These are phyloP conservation scores for Pseudevernia furfuracea DNA, from an alignment of 495 filamentous ascomycete genomes.

Conservation along the genomic window DNA sequence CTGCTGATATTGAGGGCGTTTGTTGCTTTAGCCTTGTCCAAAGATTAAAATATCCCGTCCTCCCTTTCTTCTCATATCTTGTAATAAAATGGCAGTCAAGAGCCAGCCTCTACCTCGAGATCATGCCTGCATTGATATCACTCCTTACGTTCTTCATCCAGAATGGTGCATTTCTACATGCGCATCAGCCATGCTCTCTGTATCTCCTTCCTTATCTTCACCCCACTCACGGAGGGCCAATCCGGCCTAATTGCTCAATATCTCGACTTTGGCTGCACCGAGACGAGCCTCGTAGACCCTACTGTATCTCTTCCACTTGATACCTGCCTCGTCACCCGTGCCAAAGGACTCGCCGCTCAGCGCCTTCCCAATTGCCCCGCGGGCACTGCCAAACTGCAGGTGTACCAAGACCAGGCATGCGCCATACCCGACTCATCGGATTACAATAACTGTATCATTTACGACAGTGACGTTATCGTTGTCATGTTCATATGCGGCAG, in stretches of 20 bases:
- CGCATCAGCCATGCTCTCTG: background rate
- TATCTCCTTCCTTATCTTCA: background rate
- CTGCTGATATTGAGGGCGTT: background rate
- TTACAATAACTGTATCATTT: background rate
- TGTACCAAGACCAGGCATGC: slow-evolving; percentile 14
- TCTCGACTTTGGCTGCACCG: background rate
- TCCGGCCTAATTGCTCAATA: slow-evolving; percentile 9
- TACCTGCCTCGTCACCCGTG: slow-evolving; percentile 13
- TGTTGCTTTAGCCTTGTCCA: background rate
- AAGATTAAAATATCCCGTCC: background rate
- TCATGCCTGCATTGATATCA: background rate
- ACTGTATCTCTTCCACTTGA: slow-evolving; percentile 1
- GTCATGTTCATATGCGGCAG: slow-evolving; percentile 14
- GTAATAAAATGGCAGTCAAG: background rate
- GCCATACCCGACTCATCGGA: background rate
- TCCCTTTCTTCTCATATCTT: background rate
- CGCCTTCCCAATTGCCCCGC: slow-evolving; percentile 6
- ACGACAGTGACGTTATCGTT: background rate
- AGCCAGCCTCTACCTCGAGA: background rate
- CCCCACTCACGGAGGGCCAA: background rate
- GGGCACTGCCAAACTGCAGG: slow-evolving; percentile 5
- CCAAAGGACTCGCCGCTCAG: background rate
- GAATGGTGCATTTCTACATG: background rate
- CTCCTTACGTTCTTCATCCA: background rate
- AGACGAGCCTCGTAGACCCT: slow-evolving; percentile 11